These are phyloP conservation scores for Kodamaea derodonti DNA, from an alignment of 1,139 yeast genomes.

Conservation along the genomic window DNA sequence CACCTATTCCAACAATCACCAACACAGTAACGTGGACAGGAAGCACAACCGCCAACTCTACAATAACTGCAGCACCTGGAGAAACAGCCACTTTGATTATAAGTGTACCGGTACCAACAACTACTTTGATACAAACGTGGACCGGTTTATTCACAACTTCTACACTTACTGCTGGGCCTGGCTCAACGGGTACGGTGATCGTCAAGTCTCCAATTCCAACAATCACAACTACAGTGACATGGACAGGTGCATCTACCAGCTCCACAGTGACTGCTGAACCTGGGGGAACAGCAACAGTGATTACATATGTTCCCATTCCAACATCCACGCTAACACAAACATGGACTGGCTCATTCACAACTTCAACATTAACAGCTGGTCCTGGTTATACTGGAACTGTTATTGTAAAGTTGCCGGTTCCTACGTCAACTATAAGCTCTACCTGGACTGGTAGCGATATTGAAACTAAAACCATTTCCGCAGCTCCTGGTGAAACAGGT, in stretches of 20 bases:
- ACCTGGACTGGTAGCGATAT: slow-evolving; percentile 10
- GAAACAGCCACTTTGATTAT: neutral
- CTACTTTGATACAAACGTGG: neutral
- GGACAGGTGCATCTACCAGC: slow-evolving; percentile 4
- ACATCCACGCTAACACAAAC: slow-evolving; percentile 9
- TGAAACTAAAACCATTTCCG: slow-evolving; percentile 4
- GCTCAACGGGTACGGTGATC: slow-evolving; percentile 1
- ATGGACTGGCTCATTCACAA: slow-evolving; percentile 5
- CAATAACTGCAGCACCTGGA: neutral
- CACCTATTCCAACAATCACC: slow-evolving; percentile 9
- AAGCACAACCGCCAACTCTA: too few species aligned
- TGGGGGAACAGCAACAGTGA: slow-evolving; percentile 12
- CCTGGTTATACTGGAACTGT: slow-evolving; percentile 5
- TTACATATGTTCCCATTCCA: slow-evolving; percentile 15
- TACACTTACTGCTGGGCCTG: neutral
- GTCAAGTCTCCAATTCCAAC: slow-evolving; percentile 2
- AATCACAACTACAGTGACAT: neutral
- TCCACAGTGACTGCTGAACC: slow-evolving; percentile 8
- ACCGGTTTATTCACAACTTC: slow-evolving; percentile 4
- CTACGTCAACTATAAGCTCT: slow-evolving; percentile 8
- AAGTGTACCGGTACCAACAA: neutral
- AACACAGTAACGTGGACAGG: slow-evolving; percentile 3
- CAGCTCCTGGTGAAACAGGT: neutral
- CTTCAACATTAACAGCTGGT: neutral
- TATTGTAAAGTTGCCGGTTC: slow-evolving; percentile 12